phyloP scores from a whole-genome alignment of 1,139 yeast species.

The Candida labiduridarum region DNA sequence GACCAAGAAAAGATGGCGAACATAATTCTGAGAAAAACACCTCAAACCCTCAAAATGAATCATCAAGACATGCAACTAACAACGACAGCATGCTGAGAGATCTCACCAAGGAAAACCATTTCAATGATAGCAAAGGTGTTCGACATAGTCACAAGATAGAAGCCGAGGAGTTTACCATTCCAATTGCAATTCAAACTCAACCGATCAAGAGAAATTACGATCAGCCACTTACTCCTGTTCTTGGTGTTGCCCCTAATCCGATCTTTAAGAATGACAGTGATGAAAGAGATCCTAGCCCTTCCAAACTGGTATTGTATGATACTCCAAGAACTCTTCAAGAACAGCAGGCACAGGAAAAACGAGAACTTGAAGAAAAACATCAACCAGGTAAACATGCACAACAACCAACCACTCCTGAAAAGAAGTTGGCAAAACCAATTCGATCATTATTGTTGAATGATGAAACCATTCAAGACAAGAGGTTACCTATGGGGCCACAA shows the following conservation, averaged over 20 bases:
- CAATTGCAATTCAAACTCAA: slow-evolving; percentile 6
- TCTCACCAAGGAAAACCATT: too few relatives aligned
- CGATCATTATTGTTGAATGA: slow-evolving; percentile 5
- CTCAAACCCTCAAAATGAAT: too few relatives aligned
- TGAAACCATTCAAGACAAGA: slow-evolving; percentile 1
- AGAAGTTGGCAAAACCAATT: slow-evolving; percentile 1
- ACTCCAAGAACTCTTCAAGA: slow-evolving; percentile 5
- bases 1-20: slow-evolving; percentile 1
- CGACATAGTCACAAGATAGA: not conserved
- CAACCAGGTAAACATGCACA: not conserved
- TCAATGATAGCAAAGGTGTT: not conserved
- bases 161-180: slow-evolving; percentile 4
- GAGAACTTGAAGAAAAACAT: slow-evolving; percentile 1
- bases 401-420: not conserved
- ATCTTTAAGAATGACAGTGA: slow-evolving; percentile 1
- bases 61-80: too few relatives aligned
- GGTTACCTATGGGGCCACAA: slow-evolving; percentile 1
- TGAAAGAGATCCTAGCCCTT: slow-evolving; percentile 9
- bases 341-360: slow-evolving; percentile 1
- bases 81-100: too few relatives aligned
- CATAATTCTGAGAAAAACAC: not conserved
- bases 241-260: not conserved
- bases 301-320: slow-evolving; percentile 8
- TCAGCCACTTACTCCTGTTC: slow-evolving; percentile 4
- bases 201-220: slow-evolving; percentile 1